A percentile compares a stretch with the other conserved stretches of the same genome.
phyloP scores from a whole-genome alignment of 1,139 yeast species.

The Saccharomyces hybrid region DNA sequence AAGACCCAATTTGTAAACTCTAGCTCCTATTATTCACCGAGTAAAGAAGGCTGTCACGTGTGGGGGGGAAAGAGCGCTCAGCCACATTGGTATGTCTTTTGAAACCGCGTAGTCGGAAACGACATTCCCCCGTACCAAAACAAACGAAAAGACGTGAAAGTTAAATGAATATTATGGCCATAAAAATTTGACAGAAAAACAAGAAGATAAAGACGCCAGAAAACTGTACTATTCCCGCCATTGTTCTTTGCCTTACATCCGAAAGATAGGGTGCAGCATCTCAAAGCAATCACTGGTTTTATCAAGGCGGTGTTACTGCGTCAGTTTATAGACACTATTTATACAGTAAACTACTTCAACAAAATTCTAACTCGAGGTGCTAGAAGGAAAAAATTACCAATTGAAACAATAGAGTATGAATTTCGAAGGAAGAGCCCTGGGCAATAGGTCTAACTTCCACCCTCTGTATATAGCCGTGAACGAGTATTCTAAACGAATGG shows the following conservation, averaged over 20 bases:
- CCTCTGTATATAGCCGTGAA: constrained; percentile 52
- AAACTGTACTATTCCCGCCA: not conserved
- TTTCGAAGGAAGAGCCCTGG: not conserved
- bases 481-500: constrained; percentile 77
- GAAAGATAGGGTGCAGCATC: not conserved
- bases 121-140: constrained; percentile 1
- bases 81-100: not conserved
- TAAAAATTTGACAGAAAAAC: not conserved
- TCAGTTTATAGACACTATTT: not conserved
- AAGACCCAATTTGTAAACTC: no score
- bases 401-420: not conserved
- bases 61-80: not conserved
- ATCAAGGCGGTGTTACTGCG: not conserved
- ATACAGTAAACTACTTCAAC: not conserved
- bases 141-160: constrained; percentile 1
- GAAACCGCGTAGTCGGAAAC: not conserved
- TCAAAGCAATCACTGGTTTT: not conserved
- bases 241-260: not conserved
- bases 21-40: no score
- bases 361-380: not conserved
- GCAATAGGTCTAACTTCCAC: not conserved
- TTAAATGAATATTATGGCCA: not conserved
- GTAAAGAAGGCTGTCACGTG: not conserved
- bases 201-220: not conserved
- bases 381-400: not conserved